These are phyloP conservation scores for Diplotaxis tenuifolia DNA, from an alignment of 345 rosid genomes.

Conservation along the genomic window DNA sequence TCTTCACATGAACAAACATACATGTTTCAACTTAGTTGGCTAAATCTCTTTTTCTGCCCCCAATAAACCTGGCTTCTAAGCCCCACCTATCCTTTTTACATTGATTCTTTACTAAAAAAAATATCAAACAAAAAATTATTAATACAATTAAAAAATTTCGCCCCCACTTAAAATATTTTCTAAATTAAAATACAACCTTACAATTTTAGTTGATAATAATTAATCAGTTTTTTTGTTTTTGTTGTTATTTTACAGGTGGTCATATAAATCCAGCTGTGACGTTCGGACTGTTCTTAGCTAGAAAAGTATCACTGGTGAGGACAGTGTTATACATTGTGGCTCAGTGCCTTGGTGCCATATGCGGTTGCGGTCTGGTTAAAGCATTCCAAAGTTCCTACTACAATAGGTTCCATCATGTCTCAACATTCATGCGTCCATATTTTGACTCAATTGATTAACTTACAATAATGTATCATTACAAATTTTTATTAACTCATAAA, in stretches of 20 bases:
- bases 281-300: constrained; percentile 53
- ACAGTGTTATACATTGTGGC: constrained; percentile 59
- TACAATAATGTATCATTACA: not conserved
- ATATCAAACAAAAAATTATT: no score
- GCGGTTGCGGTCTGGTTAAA: constrained; percentile 64
- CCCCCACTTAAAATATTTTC: no score
- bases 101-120: no score
- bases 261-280: constrained; percentile 73
- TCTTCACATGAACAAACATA: no score
- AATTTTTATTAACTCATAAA: not conserved
- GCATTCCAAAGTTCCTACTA: constrained; percentile 61
- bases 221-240: not conserved
- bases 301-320: constrained; percentile 54
- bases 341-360: constrained; percentile 69
- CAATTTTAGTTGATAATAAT: not conserved
- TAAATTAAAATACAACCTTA: not conserved
- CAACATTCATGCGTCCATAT: not conserved
- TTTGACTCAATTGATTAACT: not conserved
- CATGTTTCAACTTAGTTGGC: no score
- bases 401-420: constrained; percentile 28
- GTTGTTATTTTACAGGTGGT: constrained; percentile 35
- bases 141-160: no score
- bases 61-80: no score
- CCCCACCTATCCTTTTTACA: no score
- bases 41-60: no score